A percentile compares a stretch with the other conserved stretches of the same genome.
Evolutionary conservation across 768 basidiomycete genomes (phyloP).

Genomic region (Kwoniella pini): DNA sequence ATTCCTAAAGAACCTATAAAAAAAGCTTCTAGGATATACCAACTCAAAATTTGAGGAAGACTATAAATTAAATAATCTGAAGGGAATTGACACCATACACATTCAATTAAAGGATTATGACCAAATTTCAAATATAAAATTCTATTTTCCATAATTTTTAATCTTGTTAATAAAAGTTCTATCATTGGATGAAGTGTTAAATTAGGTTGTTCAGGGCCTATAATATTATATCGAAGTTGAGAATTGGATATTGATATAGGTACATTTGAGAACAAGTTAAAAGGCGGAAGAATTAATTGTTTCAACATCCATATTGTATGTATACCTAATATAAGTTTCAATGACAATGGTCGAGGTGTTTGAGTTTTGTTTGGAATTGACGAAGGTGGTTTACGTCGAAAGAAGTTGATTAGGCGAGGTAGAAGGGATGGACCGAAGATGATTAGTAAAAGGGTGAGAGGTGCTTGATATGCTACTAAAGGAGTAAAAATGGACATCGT

Average conservation of each 20-base stretch:
- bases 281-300: conserved; percentile 34
- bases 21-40: conserved; percentile 25
- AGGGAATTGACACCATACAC: conserved; percentile 31
- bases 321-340: conserved; percentile 27
- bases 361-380: conserved; percentile 7
- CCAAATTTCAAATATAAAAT: conserved; percentile 42
- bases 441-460: conserved; percentile 22
- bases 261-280: conserved; percentile 39
- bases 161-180: conserved; percentile 34
- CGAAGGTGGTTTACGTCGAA: conserved; percentile 15
- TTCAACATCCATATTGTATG: conserved; percentile 34
- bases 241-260: conserved; percentile 30
- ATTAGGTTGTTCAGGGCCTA: neutral
- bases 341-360: neutral
- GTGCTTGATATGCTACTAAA: conserved; percentile 28
- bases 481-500: conserved; percentile 21
- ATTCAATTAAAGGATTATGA: conserved; percentile 28
- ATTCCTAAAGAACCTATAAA: conserved; percentile 27
- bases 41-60: conserved; percentile 21
- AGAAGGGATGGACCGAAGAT: conserved; percentile 39
- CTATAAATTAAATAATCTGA: conserved; percentile 31
- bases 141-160: conserved; percentile 37
- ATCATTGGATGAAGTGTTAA: conserved; percentile 7
- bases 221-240: conserved; percentile 25
- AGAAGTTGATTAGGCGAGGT: conserved; percentile 17